Percentiles rank a stretch among this genome's conserved stretches.
These are phyloP conservation scores for Fusarium nelsonii DNA, from an alignment of 2,329 filamentous ascomycete genomes.

Conservation along the genomic window DNA sequence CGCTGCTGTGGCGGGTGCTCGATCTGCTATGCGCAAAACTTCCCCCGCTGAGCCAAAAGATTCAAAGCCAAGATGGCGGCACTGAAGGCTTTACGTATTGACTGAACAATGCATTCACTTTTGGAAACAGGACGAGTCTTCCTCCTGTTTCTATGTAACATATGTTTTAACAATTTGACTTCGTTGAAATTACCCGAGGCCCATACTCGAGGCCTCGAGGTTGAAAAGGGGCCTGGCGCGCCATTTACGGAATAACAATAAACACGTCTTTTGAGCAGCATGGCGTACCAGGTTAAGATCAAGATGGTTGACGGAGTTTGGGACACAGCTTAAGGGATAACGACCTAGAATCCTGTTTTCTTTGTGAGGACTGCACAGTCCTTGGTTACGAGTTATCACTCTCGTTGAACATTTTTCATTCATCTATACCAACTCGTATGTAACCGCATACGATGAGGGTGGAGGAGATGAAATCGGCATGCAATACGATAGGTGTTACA, in stretches of 20 bases:
- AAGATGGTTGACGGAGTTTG: constrained; percentile 44
- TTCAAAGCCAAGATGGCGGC: constrained; percentile 64
- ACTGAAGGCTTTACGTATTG: constrained; percentile 29
- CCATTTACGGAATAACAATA: constrained; percentile 39
- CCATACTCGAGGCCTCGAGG: constrained; percentile 12
- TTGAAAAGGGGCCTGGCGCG: constrained; percentile 38
- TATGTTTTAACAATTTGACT: constrained; percentile 41
- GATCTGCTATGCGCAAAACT: constrained; percentile 51
- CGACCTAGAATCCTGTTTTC: constrained; percentile 35
- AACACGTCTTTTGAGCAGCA: constrained; percentile 45
- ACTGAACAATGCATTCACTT: constrained; percentile 27
- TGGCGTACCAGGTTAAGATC: constrained; percentile 45
- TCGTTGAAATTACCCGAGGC: constrained; percentile 24
- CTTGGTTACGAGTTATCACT: constrained; percentile 24
- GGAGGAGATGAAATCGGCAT: constrained; percentile 13
- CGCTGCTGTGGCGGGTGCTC: constrained; percentile 60
- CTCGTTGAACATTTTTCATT: constrained; percentile 25
- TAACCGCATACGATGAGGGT: constrained; percentile 30
- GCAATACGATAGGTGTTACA: not conserved
- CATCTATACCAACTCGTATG: constrained; percentile 32
- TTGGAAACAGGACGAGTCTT: constrained; percentile 26
- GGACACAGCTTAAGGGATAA: constrained; percentile 33
- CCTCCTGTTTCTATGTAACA: constrained; percentile 38
- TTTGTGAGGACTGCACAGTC: constrained; percentile 30
- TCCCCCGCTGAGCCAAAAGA: constrained; percentile 54